Evolutionary conservation across 2,329 filamentous ascomycete genomes (phyloP).

Genomic region (Stromatinia cepivora): DNA sequence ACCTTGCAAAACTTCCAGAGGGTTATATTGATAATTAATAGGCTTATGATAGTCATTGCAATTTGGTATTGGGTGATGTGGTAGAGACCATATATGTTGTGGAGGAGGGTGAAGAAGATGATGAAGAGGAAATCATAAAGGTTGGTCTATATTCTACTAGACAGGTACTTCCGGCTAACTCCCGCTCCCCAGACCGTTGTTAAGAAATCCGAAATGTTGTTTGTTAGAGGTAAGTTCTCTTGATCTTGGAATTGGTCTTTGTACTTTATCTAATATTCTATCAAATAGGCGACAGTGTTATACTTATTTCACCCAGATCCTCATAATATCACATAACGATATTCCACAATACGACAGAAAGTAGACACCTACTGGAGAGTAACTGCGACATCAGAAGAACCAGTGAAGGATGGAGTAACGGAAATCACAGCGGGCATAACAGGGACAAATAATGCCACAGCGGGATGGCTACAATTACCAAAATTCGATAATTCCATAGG

Average conservation of each 20-base stretch:
- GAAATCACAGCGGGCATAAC: neutral
- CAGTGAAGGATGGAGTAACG: neutral
- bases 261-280: slow-evolving; percentile 29
- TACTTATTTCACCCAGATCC: slow-evolving; percentile 62
- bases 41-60: slow-evolving; percentile 99
- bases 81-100: slow-evolving; percentile 96
- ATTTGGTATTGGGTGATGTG: slow-evolving; percentile 91
- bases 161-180: neutral
- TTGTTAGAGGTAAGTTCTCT: slow-evolving; percentile 76
- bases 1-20: slow-evolving; percentile 19
- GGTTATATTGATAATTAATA: slow-evolving; percentile 44
- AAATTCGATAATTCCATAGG: neutral
- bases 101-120: slow-evolving; percentile 76
- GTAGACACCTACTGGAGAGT: neutral
- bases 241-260: neutral
- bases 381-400: neutral
- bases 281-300: slow-evolving; percentile 66
- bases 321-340: slow-evolving; percentile 25
- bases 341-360: neutral
- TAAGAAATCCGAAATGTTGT: slow-evolving; percentile 98
- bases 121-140: slow-evolving; percentile 69
- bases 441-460: neutral
- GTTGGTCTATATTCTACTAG: slow-evolving; percentile 48
- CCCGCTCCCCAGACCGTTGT: slow-evolving; percentile 69
- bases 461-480: neutral